phyloP scores from a whole-genome alignment of 257 asterid species.

The Linderniella brevidens region DNA sequence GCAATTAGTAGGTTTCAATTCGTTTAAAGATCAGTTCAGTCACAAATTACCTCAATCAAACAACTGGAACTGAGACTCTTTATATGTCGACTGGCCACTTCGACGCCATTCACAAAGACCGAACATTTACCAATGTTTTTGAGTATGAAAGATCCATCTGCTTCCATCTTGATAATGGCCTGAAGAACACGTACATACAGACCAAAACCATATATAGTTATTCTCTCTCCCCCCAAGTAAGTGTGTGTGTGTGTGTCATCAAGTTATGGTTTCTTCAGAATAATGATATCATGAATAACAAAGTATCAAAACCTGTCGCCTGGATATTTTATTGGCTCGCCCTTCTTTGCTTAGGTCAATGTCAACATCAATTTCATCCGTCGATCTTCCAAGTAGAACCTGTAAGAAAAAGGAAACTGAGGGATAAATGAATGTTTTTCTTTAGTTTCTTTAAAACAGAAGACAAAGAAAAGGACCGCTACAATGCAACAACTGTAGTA shows the following conservation, averaged over 20 bases:
- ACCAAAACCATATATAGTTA: background rate
- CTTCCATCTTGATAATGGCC: slow-evolving; percentile 89
- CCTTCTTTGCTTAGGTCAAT: slow-evolving; percentile 92
- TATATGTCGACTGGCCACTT: slow-evolving; percentile 52
- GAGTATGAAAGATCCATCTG: slow-evolving; percentile 63
- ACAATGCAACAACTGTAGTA: slow-evolving; percentile 5
- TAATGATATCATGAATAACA: background rate
- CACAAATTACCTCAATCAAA: slow-evolving; percentile 67
- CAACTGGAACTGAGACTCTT: slow-evolving; percentile 53
- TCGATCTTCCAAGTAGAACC: slow-evolving; percentile 93
- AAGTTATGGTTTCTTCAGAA: background rate
- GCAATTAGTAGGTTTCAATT: background rate
- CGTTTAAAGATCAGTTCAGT: background rate
- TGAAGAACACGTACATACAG: slow-evolving; percentile 8
- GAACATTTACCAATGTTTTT: slow-evolving; percentile 78
- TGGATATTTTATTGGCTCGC: slow-evolving; percentile 82
- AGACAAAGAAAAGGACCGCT: slow-evolving; percentile 1
- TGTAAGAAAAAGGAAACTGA: slow-evolving; percentile 13
- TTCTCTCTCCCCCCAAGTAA: too few relatives aligned
- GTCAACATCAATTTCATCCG: slow-evolving; percentile 76
- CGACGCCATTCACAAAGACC: slow-evolving; percentile 56
- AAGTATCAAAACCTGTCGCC: slow-evolving; percentile 53
- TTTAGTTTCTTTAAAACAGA: background rate
- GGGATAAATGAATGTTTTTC: background rate
- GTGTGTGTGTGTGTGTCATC: too few relatives aligned